Evolutionary conservation across 1,284 basidiomycete species (phyloP), one percentile per base, ranked within the genome.

Genomic region (Marasmius tenuissimus): DNA sequence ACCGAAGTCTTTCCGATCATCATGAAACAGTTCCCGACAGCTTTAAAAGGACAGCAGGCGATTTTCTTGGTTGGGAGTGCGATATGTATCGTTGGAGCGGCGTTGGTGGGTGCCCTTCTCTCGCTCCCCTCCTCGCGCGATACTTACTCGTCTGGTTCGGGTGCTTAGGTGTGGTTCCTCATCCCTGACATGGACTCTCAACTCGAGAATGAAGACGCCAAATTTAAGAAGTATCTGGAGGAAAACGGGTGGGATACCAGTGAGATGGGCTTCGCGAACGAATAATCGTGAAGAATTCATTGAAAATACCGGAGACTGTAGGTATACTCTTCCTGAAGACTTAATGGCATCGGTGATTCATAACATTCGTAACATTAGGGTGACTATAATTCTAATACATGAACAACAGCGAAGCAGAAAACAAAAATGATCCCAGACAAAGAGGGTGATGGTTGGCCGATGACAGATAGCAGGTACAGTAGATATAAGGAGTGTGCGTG

Each of bases 1-100:
- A 58, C 57, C 14, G 33, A 59, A 40, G 57, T 59, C 11, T 59
- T 58, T n/a, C 57, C 57, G 4, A 50, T 59, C 33, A 59, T 59
- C 34, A 20, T 59, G 27, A 48, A 50, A 11, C 48, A 22, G 34
- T 59, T 34, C n/a, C 33, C 35, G 6, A 50, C 45, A 6, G 37
- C 16, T 6, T 20, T 51, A n/a, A 59, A 59, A 38, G 48, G 57
- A 11, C 48, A 59, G n/a, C 57, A 58, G 37, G 57, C 48, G 11
- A 59, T 59, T 16, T 59, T 59, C 48, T 27, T 59, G 16, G 35
- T 53, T 27, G 50, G 58, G 14, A 38, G 48, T 22, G 49, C 50
- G 37, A 59, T 59, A 14, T 59, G 48, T 12, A 50, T 51, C 11
- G 48, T 51, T 14, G 57, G 57, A 38, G 34, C 57, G 3, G 16